Conservation (phyloP, 225 moss, liverwort and hornwort genomes). For the Polytrichum formosum region DNA sequence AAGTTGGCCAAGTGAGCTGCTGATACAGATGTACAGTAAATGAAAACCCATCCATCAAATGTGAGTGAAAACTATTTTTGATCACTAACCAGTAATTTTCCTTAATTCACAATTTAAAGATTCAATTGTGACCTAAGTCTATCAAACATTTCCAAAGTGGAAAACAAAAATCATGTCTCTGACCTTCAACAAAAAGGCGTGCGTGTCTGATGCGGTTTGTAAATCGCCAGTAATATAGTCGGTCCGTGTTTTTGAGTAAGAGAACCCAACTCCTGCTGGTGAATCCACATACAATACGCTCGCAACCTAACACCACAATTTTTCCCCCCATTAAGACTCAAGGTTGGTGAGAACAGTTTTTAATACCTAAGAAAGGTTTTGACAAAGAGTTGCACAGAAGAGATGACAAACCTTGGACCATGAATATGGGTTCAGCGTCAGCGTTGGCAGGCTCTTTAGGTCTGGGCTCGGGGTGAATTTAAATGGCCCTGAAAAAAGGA, state of each 20-base stretch:
- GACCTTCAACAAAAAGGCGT: conserved; percentile 77
- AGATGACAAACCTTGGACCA: conserved; percentile 68
- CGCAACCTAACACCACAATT: conserved; percentile 45
- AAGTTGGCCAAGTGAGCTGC: background rate
- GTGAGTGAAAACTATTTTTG: background rate
- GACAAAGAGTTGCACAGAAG: background rate
- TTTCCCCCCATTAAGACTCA: background rate
- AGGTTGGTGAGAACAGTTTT: background rate
- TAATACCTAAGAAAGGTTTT: background rate
- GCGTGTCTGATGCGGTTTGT: conserved; percentile 71
- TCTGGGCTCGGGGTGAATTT: conserved; percentile 49
- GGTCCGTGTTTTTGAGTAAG: conserved; percentile 56
- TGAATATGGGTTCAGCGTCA: conserved; percentile 62
- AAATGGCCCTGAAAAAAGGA: conserved; percentile 63
- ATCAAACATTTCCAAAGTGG: too few relatives aligned
- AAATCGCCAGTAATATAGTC: conserved; percentile 83
- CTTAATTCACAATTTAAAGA: conserved; percentile 3
- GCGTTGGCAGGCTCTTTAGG: conserved; percentile 48
- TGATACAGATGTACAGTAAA: background rate
- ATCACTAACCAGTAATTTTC: background rate
- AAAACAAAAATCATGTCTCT: background rate
- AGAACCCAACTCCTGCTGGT: conserved; percentile 85
- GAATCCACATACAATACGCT: conserved; percentile 87
- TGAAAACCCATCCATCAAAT: background rate
- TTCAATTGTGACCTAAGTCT: too few relatives aligned